Evolutionary conservation across 148 eudicot genomes (phyloP).

Genomic region (Rhododendron ferrugineum): DNA sequence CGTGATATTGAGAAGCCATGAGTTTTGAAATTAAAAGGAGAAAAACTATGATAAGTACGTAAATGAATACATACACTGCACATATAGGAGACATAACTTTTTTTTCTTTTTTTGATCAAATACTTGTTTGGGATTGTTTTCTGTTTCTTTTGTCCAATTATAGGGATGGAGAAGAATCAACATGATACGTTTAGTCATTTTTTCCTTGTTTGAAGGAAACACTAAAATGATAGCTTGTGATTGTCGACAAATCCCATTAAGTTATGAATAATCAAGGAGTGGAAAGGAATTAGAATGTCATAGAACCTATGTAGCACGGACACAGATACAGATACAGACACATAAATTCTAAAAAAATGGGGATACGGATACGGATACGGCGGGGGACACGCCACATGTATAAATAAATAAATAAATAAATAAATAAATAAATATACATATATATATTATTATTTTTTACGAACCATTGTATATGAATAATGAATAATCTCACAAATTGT

Average conservation of each 20-base stretch:
- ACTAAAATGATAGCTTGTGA: neutral
- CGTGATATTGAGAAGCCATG: neutral
- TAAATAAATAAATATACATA: no score
- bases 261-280: neutral
- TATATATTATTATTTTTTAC: no score
- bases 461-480: no score
- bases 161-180: neutral
- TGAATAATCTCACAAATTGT: no score
- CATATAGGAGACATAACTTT: neutral
- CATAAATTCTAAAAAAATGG: no score
- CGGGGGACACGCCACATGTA: no score
- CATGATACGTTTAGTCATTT: neutral
- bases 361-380: no score
- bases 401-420: no score
- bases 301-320: neutral
- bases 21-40: neutral
- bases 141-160: neutral
- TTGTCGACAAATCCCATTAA: neutral
- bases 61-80: neutral
- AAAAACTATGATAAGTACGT: neutral
- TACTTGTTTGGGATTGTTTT: neutral
- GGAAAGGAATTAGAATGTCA: neutral
- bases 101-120: neutral
- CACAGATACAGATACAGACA: no score
- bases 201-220: neutral